These are phyloP conservation scores for Exophiala sp. DNA, from an alignment of 2,329 filamentous ascomycete species.

Conservation along the genomic window DNA sequence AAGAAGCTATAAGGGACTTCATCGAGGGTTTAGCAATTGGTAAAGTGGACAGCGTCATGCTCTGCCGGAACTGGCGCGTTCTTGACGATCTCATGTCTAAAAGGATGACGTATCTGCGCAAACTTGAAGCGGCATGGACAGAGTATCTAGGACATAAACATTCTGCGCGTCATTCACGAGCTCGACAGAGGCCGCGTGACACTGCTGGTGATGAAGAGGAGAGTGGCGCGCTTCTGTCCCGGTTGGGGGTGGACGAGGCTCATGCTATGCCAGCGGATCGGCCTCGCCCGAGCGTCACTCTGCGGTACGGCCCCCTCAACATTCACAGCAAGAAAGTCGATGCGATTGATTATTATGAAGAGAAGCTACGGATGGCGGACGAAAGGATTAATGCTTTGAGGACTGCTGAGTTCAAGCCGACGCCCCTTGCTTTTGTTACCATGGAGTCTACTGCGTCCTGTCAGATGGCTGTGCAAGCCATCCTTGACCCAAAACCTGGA, in stretches of 20 bases:
- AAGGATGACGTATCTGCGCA: slow-evolving; percentile 62
- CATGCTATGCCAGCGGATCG: slow-evolving; percentile 46
- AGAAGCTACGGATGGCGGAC: slow-evolving; percentile 75
- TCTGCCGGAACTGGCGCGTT: slow-evolving; percentile 83
- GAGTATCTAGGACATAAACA: slow-evolving; percentile 58
- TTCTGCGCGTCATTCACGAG: slow-evolving; percentile 50
- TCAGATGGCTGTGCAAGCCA: slow-evolving; percentile 94
- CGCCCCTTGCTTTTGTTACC: slow-evolving; percentile 87
- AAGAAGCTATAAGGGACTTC: slow-evolving; percentile 78
- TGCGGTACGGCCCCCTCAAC: slow-evolving; percentile 76
- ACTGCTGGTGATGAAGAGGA: slow-evolving; percentile 54
- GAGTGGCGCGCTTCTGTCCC: slow-evolving; percentile 57
- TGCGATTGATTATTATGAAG: slow-evolving; percentile 91
- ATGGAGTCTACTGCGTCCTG: slow-evolving; percentile 91
- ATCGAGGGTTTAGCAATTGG: slow-evolving; percentile 87
- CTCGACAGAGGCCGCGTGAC: slow-evolving; percentile 34
- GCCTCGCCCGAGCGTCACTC: slow-evolving; percentile 63
- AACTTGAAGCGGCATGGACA: slow-evolving; percentile 80
- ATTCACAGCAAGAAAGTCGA: slow-evolving; percentile 72
- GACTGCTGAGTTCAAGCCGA: slow-evolving; percentile 71
- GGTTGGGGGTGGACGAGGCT: slow-evolving; percentile 34
- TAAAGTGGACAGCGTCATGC: slow-evolving; percentile 78
- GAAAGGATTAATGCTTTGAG: slow-evolving; percentile 68
- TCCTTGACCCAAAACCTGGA: slow-evolving; percentile 84
- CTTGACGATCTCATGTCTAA: slow-evolving; percentile 71